Evolutionary conservation across 306 rosid species (phyloP), one percentile per base, ranked within the genome.

Genomic region (Citrullus mucosospermus): DNA sequence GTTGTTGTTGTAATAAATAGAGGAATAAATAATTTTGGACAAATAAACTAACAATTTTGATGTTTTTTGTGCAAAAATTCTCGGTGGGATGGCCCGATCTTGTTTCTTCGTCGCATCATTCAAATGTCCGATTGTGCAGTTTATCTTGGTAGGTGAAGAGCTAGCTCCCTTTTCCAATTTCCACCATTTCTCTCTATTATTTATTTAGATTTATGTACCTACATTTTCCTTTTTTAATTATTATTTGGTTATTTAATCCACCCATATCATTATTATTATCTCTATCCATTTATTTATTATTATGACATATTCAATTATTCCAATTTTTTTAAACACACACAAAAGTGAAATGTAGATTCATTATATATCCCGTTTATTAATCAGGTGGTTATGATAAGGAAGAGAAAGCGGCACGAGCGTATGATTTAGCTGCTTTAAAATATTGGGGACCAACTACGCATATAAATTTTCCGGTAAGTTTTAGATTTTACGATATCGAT

Each of bases 381-480:
- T 88, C 85, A 95, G 99, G 99, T 79, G 99, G 99, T 58, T 95
- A 95, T 86, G 99, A 95, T 65, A 95, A 92, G 88, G 99, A 95
- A 85, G 99, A 95, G 83, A 95, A 91, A 85, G 99, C 99, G 83
- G 99, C 99, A 43, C 89, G 81, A 86, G 99, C 98, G 46, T 95
- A 95, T 79, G 99, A 95, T 87, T 88, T 95, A 85, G 99, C 99
- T 78, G 99, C 99, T 74, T 87, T 95, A 60, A 95, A 92, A 89
- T 95, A 95, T 86, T 95, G 99, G 99, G 99, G 99, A 80, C 93
- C 97, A 81, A 90, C 97, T 15, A 92, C 97, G 68, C 97, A 95
- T 86, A 95, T 95, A 62, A 95, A 95, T 89, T 95, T 95, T 87
- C 92, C 99, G 10, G 99, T 95, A 84, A 84, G 93, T 48, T 48